phyloP scores from a whole-genome alignment of 1,284 basidiomycete species.

The Ceratobasidium sp. region DNA sequence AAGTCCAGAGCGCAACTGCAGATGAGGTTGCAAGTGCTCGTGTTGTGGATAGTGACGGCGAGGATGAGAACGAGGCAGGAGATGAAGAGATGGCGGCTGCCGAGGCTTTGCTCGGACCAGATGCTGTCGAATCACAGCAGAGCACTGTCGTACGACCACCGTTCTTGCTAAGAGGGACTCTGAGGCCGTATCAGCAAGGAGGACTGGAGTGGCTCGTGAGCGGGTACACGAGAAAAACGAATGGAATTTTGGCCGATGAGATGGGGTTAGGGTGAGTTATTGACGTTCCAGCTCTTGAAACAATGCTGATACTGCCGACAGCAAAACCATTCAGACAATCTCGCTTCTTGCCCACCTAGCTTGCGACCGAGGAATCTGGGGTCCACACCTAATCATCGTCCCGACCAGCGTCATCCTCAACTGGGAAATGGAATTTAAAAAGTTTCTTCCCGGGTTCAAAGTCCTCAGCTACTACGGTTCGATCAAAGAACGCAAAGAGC shows the following conservation, averaged over 20 bases:
- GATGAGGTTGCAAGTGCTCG: constrained; percentile 47
- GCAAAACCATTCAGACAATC: constrained; percentile 98
- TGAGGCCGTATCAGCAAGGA: constrained; percentile 96
- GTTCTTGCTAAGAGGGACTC: constrained; percentile 84
- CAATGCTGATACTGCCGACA: constrained; percentile 56
- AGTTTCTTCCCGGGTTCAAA: constrained; percentile 95
- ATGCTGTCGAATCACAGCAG: constrained; percentile 27
- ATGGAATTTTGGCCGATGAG: constrained; percentile 94
- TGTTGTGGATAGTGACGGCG: constrained; percentile 50
- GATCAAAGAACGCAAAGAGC: constrained; percentile 92
- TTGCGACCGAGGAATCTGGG: constrained; percentile 96
- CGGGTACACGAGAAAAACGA: constrained; percentile 86
- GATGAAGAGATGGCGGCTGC: constrained; percentile 41
- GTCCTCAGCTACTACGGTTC: constrained; percentile 93
- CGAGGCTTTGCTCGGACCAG: constrained; percentile 45
- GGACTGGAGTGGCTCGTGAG: constrained; percentile 96
- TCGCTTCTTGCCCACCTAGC: constrained; percentile 92
- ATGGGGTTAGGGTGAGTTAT: constrained; percentile 87
- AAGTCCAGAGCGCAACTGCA: not conserved
- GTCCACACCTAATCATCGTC: constrained; percentile 95
- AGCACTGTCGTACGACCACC: constrained; percentile 71
- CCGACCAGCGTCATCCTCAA: constrained; percentile 96
- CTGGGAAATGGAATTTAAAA: constrained; percentile 99
- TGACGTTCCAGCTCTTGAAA: constrained; percentile 8
- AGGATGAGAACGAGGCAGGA: constrained; percentile 42